Evolutionary conservation across 164 flowering plant species (phyloP).

Genomic region (Platanus orientalis): DNA sequence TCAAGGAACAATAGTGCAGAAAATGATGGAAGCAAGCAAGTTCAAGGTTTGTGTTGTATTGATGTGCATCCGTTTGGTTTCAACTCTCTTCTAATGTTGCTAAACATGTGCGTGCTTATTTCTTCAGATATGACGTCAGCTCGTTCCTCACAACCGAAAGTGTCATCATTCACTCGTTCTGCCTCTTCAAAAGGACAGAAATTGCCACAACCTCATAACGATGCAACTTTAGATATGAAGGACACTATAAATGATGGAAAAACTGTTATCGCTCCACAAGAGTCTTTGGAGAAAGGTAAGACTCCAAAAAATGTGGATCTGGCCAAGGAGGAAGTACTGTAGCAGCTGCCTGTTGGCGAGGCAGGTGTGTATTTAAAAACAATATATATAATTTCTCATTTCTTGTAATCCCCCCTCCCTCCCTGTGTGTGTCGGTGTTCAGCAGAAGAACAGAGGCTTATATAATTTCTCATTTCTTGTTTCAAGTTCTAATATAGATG

Average conservation of each 20-base stretch:
- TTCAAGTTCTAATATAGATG: not conserved
- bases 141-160: conserved; percentile 50
- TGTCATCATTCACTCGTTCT: conserved; percentile 66
- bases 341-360: conserved; percentile 62
- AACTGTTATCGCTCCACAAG: conserved; percentile 27
- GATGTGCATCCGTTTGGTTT: not conserved
- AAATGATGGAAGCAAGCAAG: conserved; percentile 76
- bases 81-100: not conserved
- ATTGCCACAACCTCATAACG: conserved; percentile 20
- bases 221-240: conserved; percentile 31
- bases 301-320: conserved; percentile 34
- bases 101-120: not conserved
- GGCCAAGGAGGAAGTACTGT: conserved; percentile 87
- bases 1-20: conserved; percentile 81
- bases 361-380: conserved; percentile 79
- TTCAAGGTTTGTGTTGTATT: conserved; percentile 50
- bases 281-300: conserved; percentile 30
- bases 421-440: not conserved
- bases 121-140: conserved; percentile 77
- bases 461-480: not conserved
- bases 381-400: no score
- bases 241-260: conserved; percentile 31
- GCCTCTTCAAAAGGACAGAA: conserved; percentile 62
- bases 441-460: not conserved
- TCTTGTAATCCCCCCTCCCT: no score